Conservation (phyloP, 2,329 filamentous ascomycete genomes). For the Xylariaceae sp. region DNA sequence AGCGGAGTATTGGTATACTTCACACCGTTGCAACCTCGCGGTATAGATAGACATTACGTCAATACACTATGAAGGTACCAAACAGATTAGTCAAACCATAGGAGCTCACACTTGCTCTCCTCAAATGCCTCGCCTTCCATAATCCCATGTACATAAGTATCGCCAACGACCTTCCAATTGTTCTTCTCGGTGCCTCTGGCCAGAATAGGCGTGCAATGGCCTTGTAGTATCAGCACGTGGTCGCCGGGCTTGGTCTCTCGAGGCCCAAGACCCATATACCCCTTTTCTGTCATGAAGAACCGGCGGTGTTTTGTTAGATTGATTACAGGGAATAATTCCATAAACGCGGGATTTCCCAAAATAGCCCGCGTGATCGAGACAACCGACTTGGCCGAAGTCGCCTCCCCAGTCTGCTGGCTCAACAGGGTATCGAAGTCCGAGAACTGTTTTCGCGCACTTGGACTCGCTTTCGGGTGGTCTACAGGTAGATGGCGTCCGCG, state of each 20-base stretch:
- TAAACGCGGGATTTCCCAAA: constrained; percentile 1
- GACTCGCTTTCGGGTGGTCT: constrained; percentile 4
- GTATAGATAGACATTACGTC: too few species aligned
- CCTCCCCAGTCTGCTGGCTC: not conserved
- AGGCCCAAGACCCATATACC: constrained; percentile 15
- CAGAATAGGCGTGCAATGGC: constrained; percentile 11
- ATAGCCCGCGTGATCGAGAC: constrained; percentile 1
- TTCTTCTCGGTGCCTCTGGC: constrained; percentile 1
- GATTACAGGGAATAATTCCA: constrained; percentile 7
- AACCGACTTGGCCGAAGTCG: not conserved
- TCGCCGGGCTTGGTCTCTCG: constrained; percentile 8
- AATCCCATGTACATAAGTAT: constrained; percentile 13
- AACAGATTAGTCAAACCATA: constrained; percentile 9
- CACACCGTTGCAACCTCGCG: too few species aligned
- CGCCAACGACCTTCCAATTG: constrained; percentile 14
- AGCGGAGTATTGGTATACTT: too few species aligned
- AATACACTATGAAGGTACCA: too few species aligned
- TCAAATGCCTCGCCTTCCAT: constrained; percentile 13
- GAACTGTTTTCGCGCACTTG: constrained; percentile 5
- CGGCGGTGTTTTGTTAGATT: constrained; percentile 8
- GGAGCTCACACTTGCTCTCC: constrained; percentile 1
- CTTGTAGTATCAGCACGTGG: constrained; percentile 9
- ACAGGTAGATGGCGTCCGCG: not conserved
- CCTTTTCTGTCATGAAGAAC: constrained; percentile 10
- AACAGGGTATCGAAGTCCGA: constrained; percentile 8